Evolutionary conservation across 106 monocot species (phyloP), one percentile per base, ranked within the genome.

Genomic region (Hemerocallis citrina): DNA sequence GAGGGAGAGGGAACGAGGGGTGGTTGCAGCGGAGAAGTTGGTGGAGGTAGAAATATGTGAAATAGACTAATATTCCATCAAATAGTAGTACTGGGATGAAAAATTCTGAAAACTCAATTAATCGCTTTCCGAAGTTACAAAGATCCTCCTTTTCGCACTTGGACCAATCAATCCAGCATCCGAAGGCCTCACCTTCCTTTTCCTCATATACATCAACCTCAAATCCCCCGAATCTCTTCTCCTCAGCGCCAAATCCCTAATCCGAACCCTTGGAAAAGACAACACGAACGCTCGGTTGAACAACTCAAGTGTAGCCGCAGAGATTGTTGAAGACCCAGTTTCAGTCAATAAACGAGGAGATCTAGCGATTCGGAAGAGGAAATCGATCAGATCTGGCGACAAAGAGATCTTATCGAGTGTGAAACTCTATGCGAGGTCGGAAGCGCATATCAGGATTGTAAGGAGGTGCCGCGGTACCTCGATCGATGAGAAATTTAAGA

Each of bases 381-480:
- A 55, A 50, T 74, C 76, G 19, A 87, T 72, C 24, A 77, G 33
- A 27, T 76, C 69, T 12, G 80, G 67, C 13, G 20, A 31, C 30
- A 76, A 17, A 6, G 35, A 57, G 12, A 34, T 21, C 23, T 36
- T 11, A 59, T 38, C 22, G 13, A 39, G 23, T 39, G 28, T 34
- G 37, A 49, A 80, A 20, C 45, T 45, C 3, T 35, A 27, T 3
- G 68, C 71, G 29, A 96, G 68, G 41, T 90, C 90, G n/a, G 54
- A 16, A 16, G 68, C 75, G 10, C 74, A 65, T 42, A 89, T 33
- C 37, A 96, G 65, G 54, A 72, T 37, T 6, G 86, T 69, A 65
- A 90, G 76, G 40, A 90, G 77, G 34, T 81, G 57, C 95, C 86
- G 87, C 5, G 95, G 77, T 25, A 42, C 49, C 52, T 86, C 84